Evolutionary conservation across 2,329 filamentous ascomycete species (phyloP).

Genomic region (Arthrinium phaeospermum): DNA sequence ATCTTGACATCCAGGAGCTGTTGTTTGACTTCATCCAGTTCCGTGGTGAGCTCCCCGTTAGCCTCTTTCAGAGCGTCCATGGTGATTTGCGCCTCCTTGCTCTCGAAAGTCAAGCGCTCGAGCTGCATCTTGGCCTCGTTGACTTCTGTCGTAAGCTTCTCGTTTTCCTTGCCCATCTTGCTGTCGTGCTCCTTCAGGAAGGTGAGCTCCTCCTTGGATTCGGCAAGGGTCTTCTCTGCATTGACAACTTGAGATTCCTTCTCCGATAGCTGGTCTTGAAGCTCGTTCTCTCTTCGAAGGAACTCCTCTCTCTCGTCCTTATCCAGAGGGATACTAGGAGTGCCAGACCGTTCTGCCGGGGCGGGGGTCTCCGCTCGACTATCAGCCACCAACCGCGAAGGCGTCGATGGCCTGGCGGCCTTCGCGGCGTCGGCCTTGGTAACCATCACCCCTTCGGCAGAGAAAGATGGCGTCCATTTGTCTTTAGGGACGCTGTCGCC

Average conservation of each 20-base stretch:
- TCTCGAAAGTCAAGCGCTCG: constrained; percentile 93
- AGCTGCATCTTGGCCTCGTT: constrained; percentile 97
- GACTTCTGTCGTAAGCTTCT: constrained; percentile 81
- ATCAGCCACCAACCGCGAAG: constrained; percentile 58
- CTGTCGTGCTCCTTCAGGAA: constrained; percentile 86
- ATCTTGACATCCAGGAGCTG: constrained; percentile 95
- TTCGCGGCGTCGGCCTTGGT: constrained; percentile 49
- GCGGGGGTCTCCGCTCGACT: constrained; percentile 67
- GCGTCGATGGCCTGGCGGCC: constrained; percentile 58
- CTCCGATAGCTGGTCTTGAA: constrained; percentile 95
- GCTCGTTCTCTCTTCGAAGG: constrained; percentile 89
- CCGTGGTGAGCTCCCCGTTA: constrained; percentile 87
- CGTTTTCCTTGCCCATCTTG: constrained; percentile 87
- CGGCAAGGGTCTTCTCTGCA: constrained; percentile 79
- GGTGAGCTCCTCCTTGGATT: constrained; percentile 84
- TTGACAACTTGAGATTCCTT: constrained; percentile 82
- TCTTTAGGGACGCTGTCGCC: constrained; percentile 91
- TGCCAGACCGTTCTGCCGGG: constrained; percentile 82
- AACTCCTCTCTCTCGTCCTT: constrained; percentile 99
- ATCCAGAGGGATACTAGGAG: constrained; percentile 85
- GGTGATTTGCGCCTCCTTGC: constrained; percentile 94
- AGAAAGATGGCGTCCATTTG: constrained; percentile 76
- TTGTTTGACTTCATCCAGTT: constrained; percentile 95
- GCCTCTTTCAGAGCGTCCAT: constrained; percentile 98
- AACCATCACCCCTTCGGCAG: constrained; percentile 55